phyloP scores from a whole-genome alignment of 2,329 filamentous ascomycete genomes.

The Tolypocladium tundrense region DNA sequence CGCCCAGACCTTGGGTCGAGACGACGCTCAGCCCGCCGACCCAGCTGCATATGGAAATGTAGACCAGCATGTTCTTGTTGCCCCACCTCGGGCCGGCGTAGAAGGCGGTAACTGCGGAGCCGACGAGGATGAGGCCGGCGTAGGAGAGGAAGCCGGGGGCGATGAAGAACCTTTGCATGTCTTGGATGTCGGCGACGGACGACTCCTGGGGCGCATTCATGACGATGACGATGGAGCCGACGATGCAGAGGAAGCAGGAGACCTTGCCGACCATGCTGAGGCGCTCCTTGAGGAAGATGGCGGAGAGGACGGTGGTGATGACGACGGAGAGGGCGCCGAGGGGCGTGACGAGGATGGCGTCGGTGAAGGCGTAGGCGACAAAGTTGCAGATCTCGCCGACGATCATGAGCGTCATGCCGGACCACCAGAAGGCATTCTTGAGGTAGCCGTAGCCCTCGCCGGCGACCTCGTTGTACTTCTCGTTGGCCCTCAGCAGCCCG shows the following conservation, averaged over 20 bases:
- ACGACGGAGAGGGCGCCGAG: slow-evolving; percentile 88
- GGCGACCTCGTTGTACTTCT: slow-evolving; percentile 91
- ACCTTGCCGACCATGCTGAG: slow-evolving; percentile 94
- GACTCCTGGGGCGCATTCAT: slow-evolving; percentile 85
- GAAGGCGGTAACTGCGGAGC: slow-evolving; percentile 59
- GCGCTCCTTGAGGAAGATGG: slow-evolving; percentile 91
- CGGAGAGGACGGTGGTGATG: slow-evolving; percentile 79
- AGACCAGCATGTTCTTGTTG: slow-evolving; percentile 96
- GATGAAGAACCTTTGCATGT: slow-evolving; percentile 84
- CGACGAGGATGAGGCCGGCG: slow-evolving; percentile 71
- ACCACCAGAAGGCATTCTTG: slow-evolving; percentile 93
- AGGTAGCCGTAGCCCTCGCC: slow-evolving; percentile 96
- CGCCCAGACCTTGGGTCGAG: slow-evolving; percentile 82
- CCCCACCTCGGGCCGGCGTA: slow-evolving; percentile 83
- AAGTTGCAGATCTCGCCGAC: slow-evolving; percentile 95
- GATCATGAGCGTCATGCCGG: slow-evolving; percentile 94
- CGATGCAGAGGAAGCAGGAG: slow-evolving; percentile 87
- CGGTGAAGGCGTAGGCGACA: slow-evolving; percentile 91
- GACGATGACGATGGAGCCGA: slow-evolving; percentile 88
- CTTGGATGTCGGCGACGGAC: slow-evolving; percentile 76
- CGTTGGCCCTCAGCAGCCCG: slow-evolving; percentile 82
- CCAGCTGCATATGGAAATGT: slow-evolving; percentile 91
- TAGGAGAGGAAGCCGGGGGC: slow-evolving; percentile 79
- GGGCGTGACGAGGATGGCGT: slow-evolving; percentile 90
- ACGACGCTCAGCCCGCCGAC: slow-evolving; percentile 92